Evolutionary conservation across 106 monocot genomes (phyloP), one percentile per base, ranked within the genome.

Genomic region (Acorus calamus): DNA sequence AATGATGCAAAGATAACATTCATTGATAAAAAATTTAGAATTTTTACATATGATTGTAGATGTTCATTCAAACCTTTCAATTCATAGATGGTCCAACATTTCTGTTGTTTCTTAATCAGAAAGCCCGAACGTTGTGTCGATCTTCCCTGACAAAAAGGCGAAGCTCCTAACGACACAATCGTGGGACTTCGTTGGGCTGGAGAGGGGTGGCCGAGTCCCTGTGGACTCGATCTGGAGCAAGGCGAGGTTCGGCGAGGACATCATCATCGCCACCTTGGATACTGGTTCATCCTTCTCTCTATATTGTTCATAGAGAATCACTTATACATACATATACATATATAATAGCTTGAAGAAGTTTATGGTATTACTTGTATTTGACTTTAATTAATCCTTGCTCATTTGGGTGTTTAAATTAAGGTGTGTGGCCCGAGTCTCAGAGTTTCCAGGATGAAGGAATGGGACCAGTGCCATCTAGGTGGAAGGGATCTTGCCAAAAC

Each of bases 211-310:
- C 7, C 46, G 10, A 45, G 53, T 89, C 7, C 77, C 79, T 2
- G 8, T 7, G 43, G 6, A 55, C 1, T 89, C 89, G 4, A 52
- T 83, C 1, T 94, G 94, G 94, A 59, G 42, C 6, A 74, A 84
- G 55, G 74, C 94, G 0, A 79, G 53, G 45, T 94, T 72, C 14
- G 94, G 94, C 3, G 72, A 89, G 52, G 83, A 79, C 57, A 67
- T 66, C 4, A 86, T 87, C 56, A 87, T 87, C 56, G 87, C 75
- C 60, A 87, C 80, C 65, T 69, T 87, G 2, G 87, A 87, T 44
- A 83, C 83, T 45, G 87, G 87, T 87, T 28, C 28, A 28, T 28
- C 28, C 28, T 28, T 28, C 0, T 28, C 28, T 28, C 28, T 28
- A 28, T 28, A 28, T 28, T 28, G 28, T 28, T 28, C 28, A 28